These are phyloP conservation scores for Penicillium turbatum DNA, from an alignment of 495 filamentous ascomycete genomes.

Conservation along the genomic window DNA sequence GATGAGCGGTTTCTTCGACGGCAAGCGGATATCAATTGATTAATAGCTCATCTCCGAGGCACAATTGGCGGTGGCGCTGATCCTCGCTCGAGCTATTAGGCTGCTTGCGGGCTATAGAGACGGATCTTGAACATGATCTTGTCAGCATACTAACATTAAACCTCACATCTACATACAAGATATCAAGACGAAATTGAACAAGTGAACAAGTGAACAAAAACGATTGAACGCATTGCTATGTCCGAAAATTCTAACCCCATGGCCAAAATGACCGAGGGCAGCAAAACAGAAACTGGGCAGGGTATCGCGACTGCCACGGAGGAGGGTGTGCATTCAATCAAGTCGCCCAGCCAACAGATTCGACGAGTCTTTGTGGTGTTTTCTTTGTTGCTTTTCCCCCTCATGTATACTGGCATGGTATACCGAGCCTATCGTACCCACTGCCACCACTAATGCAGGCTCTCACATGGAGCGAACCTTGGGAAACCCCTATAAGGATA, in stretches of 20 bases:
- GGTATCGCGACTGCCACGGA: constrained; percentile 1
- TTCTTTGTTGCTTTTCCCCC: constrained; percentile 8
- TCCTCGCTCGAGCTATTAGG: background rate
- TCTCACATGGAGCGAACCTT: background rate
- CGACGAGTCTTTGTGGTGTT: constrained; percentile 7
- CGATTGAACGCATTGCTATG: constrained; percentile 18
- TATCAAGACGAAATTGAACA: background rate
- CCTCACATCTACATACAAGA: background rate
- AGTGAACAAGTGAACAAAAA: background rate
- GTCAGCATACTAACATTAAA: background rate
- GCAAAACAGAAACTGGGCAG: constrained; percentile 5
- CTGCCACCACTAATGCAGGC: background rate
- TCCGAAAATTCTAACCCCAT: constrained; percentile 10
- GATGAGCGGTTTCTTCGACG: too few species aligned
- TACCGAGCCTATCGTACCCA: constrained; percentile 4
- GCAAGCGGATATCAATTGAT: too few species aligned
- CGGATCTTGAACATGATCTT: too few species aligned
- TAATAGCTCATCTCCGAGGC: too few species aligned
- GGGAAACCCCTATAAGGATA: background rate
- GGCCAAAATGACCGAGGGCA: constrained; percentile 7
- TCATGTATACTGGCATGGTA: background rate
- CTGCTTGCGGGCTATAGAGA: too few species aligned
- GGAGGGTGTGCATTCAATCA: constrained; percentile 5
- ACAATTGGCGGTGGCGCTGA: too few species aligned
- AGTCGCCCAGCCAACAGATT: background rate